Percentiles rank a stretch among this genome's conserved stretches.
Conservation (phyloP, 306 rosid species). For the Quercus engelmannii region DNA sequence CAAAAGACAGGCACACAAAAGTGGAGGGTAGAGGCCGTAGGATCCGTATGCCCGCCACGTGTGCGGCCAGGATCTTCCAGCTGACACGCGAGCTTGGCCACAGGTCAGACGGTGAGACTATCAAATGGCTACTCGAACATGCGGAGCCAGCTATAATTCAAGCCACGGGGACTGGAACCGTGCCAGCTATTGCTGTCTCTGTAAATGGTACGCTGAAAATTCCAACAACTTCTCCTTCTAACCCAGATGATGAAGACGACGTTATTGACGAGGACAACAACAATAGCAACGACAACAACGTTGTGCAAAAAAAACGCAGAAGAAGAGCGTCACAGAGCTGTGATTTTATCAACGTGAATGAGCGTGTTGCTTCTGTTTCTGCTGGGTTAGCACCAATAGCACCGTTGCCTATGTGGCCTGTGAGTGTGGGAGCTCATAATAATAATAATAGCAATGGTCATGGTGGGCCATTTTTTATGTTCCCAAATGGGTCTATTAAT, state of each 20-base stretch:
- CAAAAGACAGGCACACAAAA: constrained; percentile 87
- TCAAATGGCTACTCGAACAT: constrained; percentile 75
- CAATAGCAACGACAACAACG: too few species aligned
- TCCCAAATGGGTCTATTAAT: constrained; percentile 30
- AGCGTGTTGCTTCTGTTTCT: constrained; percentile 38
- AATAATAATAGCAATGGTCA: too few species aligned
- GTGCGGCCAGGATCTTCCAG: constrained; percentile 85
- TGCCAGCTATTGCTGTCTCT: constrained; percentile 84
- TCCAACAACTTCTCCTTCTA: constrained; percentile 66
- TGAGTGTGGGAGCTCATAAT: constrained; percentile 9
- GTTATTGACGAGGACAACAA: not conserved
- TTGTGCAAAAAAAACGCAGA: constrained; percentile 37
- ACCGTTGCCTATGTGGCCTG: constrained; percentile 55
- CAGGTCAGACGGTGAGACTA: constrained; percentile 90
- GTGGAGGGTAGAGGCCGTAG: constrained; percentile 92
- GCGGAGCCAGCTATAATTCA: constrained; percentile 70
- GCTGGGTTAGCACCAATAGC: constrained; percentile 69
- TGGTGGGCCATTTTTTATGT: constrained; percentile 65
- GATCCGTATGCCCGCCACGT: constrained; percentile 77
- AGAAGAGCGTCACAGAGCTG: constrained; percentile 31
- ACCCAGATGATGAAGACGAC: constrained; percentile 50
- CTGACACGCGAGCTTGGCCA: constrained; percentile 77
- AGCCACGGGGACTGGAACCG: constrained; percentile 82
- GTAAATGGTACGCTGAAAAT: constrained; percentile 74
- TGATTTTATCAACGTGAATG: constrained; percentile 52